Conservation (phyloP, 2,329 filamentous ascomycete species). For the Claviceps pusilla region DNA sequence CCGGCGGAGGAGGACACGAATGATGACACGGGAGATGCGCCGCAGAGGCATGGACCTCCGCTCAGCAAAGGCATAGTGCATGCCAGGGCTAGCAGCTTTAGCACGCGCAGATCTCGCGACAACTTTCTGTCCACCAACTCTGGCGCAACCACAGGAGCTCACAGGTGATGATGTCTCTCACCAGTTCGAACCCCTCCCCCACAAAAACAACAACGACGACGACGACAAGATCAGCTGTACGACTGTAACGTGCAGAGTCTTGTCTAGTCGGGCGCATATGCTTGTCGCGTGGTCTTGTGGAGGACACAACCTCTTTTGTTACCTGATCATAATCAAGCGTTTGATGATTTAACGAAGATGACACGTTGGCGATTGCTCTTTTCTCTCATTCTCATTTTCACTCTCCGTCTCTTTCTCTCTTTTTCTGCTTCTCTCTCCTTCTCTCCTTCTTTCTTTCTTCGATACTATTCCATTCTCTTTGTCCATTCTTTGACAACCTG, state of each 20-base stretch:
- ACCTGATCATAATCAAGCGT: conserved; percentile 6
- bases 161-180: conserved; percentile 27
- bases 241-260: conserved; percentile 11
- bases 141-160: conserved; percentile 25
- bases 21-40: neutral
- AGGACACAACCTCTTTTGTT: conserved; percentile 1
- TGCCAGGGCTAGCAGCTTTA: conserved; percentile 31
- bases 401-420: neutral
- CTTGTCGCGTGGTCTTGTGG: neutral
- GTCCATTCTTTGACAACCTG: too few species aligned
- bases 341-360: conserved; percentile 13
- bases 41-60: conserved; percentile 16
- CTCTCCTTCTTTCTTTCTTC: neutral
- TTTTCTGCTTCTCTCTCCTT: too few species aligned
- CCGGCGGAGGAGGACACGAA: conserved; percentile 24
- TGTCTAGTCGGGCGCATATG: neutral
- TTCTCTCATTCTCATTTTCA: too few species aligned
- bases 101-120: conserved; percentile 27
- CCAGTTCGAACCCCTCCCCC: conserved; percentile 5
- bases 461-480: too few species aligned
- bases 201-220: conserved; percentile 4
- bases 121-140: conserved; percentile 21
- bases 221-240: conserved; percentile 6
- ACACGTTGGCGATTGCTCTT: neutral
- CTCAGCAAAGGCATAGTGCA: conserved; percentile 27